These are phyloP conservation scores for Aspergillus cavernicola DNA, from an alignment of 495 filamentous ascomycete genomes.

Conservation along the genomic window DNA sequence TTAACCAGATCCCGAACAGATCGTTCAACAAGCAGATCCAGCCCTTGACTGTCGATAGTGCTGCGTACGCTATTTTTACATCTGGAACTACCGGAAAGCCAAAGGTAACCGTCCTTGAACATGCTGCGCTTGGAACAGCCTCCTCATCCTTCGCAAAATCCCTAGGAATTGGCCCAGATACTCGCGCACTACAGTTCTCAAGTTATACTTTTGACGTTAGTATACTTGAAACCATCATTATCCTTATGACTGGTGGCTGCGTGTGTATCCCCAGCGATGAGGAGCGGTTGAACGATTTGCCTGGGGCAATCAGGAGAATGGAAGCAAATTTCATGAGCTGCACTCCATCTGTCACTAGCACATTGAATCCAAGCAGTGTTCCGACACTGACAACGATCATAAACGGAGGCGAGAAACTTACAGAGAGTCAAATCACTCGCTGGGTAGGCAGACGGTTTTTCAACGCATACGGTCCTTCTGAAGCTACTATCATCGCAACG, in stretches of 20 bases:
- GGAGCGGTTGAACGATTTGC: constrained; percentile 47
- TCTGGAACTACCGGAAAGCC: constrained; percentile 51
- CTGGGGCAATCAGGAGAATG: constrained; percentile 38
- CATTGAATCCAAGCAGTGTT: constrained; percentile 42
- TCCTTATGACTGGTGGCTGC: constrained; percentile 59
- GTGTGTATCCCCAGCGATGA: constrained; percentile 62
- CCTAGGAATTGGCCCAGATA: constrained; percentile 44
- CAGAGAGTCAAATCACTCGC: constrained; percentile 35
- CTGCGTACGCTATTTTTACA: constrained; percentile 48
- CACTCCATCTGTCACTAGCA: constrained; percentile 47
- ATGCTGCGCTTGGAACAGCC: constrained; percentile 33
- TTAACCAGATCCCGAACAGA: constrained; percentile 27
- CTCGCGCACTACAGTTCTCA: constrained; percentile 64
- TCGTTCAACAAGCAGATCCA: constrained; percentile 15
- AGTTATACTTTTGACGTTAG: constrained; percentile 68
- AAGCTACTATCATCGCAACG: constrained; percentile 47
- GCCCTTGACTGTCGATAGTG: constrained; percentile 24
- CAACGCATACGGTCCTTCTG: constrained; percentile 55
- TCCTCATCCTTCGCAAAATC: constrained; percentile 31
- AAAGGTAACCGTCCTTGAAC: constrained; percentile 46
- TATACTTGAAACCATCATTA: constrained; percentile 62
- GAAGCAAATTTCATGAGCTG: constrained; percentile 36
- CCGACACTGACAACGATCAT: constrained; percentile 47
- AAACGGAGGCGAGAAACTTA: constrained; percentile 57
- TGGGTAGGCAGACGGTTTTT: constrained; percentile 43